Evolutionary conservation across 768 basidiomycete genomes (phyloP), one percentile per base, ranked within the genome.

Genomic region (Clitopilus hobsonii): DNA sequence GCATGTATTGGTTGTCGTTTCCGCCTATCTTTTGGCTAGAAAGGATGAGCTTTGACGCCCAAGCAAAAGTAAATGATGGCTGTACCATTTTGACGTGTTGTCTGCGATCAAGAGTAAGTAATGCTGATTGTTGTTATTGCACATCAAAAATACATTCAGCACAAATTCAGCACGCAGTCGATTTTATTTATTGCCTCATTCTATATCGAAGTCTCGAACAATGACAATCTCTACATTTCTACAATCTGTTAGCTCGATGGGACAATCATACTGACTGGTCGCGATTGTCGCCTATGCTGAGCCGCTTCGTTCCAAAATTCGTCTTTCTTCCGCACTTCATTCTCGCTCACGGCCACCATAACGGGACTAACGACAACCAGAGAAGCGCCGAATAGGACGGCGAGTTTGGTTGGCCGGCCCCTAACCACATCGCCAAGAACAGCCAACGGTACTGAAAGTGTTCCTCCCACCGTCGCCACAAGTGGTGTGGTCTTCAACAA

Each of bases 401-500:
- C 78, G 7, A 68, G 62, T 20, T 79, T 72, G 20, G 84, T 75
- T 26, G 85, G 75, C 36, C 77, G 81, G 20, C 82, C 76, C 2
- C 91, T 74, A 54, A 87, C 66, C 56, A 84, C 73, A 62, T 97
- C 94, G 13, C 94, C 94, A 7, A 89, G 51, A 49, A 98, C 85
- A 5, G 97, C 93, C 51, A 95, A 75, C 4, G 94, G 96, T 67
- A 98, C 97, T 0, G 97, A 97, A 13, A 98, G 79, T 54, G 89
- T 92, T 7, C 98, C 78, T 24, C 96, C 96, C 53, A 98, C 77
- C 0, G 96, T 98, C 16, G 90, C 95, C 18, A 97, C 91, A 11
- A 95, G 74, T 0, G 95, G 95, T 1, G 94, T 94, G 6, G 96
- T 99, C 74, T 95, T 96, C 58, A 99, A 83, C 94, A 98, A 96